Evolutionary conservation across 169 alveolate species (phyloP).

Genomic region (Plasmodium knowlesi): DNA sequence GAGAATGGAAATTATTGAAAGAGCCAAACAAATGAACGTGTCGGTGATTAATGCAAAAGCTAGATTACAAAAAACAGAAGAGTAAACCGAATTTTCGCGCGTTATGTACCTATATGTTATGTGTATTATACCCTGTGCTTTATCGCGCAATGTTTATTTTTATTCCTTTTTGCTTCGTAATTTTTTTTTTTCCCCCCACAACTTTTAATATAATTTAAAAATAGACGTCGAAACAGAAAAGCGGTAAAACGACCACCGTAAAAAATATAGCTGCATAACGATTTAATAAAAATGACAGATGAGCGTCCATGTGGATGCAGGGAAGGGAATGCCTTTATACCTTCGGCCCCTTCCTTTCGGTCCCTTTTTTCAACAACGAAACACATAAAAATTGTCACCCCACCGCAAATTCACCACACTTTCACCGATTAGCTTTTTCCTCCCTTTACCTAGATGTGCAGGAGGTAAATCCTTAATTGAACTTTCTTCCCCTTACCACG

Average conservation of each 20-base stretch:
- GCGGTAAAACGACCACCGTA: background rate
- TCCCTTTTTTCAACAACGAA: background rate
- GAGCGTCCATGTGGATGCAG: background rate
- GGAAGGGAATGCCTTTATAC: background rate
- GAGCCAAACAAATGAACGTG: slow-evolving; percentile 95
- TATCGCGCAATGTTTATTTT: background rate
- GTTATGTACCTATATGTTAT: background rate
- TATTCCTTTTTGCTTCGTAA: slow-evolving; percentile 6
- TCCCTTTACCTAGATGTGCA: background rate
- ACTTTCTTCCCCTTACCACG: background rate
- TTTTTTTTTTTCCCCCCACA: slow-evolving; percentile 23
- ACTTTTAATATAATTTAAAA: slow-evolving; percentile 5
- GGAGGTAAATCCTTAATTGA: background rate
- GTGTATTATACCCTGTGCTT: slow-evolving; percentile 6
- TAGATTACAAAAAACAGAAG: slow-evolving; percentile 86
- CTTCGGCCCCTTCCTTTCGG: background rate
- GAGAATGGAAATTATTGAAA: slow-evolving; percentile 92
- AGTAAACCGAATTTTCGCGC: slow-evolving; percentile 29
- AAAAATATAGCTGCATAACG: background rate
- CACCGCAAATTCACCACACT: background rate
- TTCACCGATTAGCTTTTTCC: background rate
- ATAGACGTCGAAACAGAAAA: slow-evolving; percentile 1
- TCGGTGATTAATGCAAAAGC: slow-evolving; percentile 92
- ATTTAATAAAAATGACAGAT: background rate
- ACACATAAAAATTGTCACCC: background rate